Conservation (phyloP, 257 asterid genomes). For the Solanum rostratum region DNA sequence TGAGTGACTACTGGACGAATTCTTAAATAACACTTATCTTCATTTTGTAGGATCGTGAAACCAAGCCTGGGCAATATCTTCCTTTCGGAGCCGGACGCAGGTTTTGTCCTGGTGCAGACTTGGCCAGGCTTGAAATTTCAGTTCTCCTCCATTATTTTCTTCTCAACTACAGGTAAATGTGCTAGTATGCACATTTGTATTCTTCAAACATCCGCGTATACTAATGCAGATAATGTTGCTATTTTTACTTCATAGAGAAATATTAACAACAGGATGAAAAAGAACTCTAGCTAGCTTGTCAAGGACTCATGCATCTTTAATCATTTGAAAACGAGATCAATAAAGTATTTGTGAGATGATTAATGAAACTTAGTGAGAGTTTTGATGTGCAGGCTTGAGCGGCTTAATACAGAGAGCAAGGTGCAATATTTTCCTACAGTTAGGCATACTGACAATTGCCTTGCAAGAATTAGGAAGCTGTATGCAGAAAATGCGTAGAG, state of each 20-base stretch:
- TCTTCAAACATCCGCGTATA: neutral
- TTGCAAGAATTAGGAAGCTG: constrained; percentile 4
- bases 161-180: neutral
- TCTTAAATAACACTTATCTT: neutral
- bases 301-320: neutral
- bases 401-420: neutral
- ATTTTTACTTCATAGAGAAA: neutral
- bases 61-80: neutral
- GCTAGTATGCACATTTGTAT: neutral
- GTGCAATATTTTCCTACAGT: neutral
- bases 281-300: neutral
- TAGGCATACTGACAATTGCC: constrained; percentile 3
- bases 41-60: neutral
- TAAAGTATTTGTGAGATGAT: neutral
- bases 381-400: neutral
- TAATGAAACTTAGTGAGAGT: neutral
- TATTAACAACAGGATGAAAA: neutral
- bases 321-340: neutral
- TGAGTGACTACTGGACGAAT: neutral
- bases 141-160: constrained; percentile 7
- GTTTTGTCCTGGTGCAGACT: constrained; percentile 9
- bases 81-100: constrained; percentile 11
- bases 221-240: neutral
- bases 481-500: neutral
- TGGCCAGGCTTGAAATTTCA: constrained; percentile 13